Conservation (phyloP, 495 filamentous ascomycete genomes). For the Penicillium cosmopolitanum region DNA sequence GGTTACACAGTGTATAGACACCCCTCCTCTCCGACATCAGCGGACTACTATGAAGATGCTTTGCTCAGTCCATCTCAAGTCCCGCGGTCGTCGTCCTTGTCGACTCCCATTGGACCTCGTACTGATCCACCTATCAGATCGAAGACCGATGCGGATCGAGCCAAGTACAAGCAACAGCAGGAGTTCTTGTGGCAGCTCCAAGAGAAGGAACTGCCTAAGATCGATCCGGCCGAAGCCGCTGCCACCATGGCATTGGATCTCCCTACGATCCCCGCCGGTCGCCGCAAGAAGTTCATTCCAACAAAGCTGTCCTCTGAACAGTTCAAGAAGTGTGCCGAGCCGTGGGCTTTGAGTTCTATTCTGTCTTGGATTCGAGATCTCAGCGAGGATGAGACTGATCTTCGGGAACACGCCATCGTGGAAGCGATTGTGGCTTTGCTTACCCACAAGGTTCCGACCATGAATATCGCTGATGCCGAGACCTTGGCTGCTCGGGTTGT, state of each 20-base stretch:
- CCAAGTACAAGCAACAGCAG: conserved; percentile 61
- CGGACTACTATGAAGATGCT: conserved; percentile 50
- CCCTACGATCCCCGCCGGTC: conserved; percentile 68
- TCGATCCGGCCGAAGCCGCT: conserved; percentile 42
- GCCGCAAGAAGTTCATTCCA: conserved; percentile 80
- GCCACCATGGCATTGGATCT: conserved; percentile 66
- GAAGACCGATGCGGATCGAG: conserved; percentile 86
- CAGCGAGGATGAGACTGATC: conserved; percentile 81
- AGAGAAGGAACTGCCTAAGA: conserved; percentile 45
- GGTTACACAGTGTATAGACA: conserved; percentile 46
- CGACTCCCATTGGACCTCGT: conserved; percentile 76
- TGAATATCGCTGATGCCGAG: conserved; percentile 98
- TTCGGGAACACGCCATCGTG: conserved; percentile 78
- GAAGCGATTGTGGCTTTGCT: conserved; percentile 90
- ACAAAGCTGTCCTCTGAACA: conserved; percentile 84
- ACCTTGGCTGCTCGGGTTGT: conserved; percentile 80
- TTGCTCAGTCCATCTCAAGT: conserved; percentile 58
- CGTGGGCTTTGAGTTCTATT: conserved; percentile 92
- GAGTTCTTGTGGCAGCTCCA: conserved; percentile 56
- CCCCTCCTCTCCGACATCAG: conserved; percentile 45
- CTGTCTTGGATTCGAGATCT: conserved; percentile 84
- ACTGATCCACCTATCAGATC: conserved; percentile 83
- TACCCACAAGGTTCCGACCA: conserved; percentile 94
- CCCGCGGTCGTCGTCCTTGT: conserved; percentile 84
- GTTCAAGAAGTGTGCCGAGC: conserved; percentile 83